Base-by-base conservation (phyloP, 169 alveolate genomes). In the Eimeria nieschulzi region DNA sequence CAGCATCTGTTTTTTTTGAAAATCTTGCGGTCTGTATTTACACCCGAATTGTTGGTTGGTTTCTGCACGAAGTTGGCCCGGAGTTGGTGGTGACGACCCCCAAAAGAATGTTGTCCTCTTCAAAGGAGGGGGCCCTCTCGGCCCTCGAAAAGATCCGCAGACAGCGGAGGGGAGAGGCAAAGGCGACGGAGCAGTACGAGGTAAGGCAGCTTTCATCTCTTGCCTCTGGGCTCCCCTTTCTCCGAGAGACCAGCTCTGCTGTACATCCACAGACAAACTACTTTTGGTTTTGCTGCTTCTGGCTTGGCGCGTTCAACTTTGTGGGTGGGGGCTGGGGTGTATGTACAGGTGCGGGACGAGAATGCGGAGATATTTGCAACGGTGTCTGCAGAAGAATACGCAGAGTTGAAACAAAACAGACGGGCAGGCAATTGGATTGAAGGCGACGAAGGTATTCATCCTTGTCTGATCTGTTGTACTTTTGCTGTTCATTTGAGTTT, bases 101-200 rank as follows among this genome's bases (percentile, higher is more conserved):
- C 46, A 33, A 33, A 1, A 33, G 46, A 33, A 66, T 66, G 75
- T 12, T 26, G 12, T n/a, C 76, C 9, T 17, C 76, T 15, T 66
- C 76, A 7, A 66, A 66, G 26, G 26, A 26, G 10, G 76, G 76
- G 76, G 76, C 76, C 12, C 26, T 66, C 12, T 78, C 85, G 21
- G 94, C 91, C 82, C 78, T 91, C 39, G 78, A 54, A 54, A 82
- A 91, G 61, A 82, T 91, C 19, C 46, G 91, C 61, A 63, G 56
- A 61, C 94, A 79, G 80, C 85, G 94, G 13, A 53, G 88, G 6
- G 94, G 94, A 8, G 91, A 83, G 91, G 94, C 84, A 23, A 91
- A 91, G 72, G 84, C 91, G 17, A 54, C 94, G 25, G 91, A 91
- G 54, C 94, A 91, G 85, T 91, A 91, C 64, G 94, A 91, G 82